phyloP scores from a whole-genome alignment of 495 filamentous ascomycete species.

The Aspergillus wentii region DNA sequence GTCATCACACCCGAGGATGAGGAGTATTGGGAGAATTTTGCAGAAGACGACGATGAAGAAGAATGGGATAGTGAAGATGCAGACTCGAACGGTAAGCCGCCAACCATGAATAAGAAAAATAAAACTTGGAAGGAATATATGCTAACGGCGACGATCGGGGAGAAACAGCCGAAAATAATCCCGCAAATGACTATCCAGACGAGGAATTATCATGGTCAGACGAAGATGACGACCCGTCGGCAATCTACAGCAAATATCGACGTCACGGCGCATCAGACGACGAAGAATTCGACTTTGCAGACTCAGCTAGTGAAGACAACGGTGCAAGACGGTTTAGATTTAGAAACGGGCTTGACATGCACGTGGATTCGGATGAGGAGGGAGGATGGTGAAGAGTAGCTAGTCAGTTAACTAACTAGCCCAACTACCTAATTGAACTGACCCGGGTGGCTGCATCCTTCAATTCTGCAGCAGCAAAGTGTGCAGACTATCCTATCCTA shows the following conservation, averaged over 20 bases:
- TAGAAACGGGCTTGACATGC: slow-evolving; percentile 17
- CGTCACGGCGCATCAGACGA: slow-evolving; percentile 43
- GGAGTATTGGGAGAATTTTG: slow-evolving; percentile 51
- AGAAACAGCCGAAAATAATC: slow-evolving; percentile 59
- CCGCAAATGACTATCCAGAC: slow-evolving; percentile 64
- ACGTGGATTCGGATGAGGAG: slow-evolving; percentile 33
- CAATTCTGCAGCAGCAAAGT: no score
- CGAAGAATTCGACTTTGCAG: slow-evolving; percentile 50
- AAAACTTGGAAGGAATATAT: not conserved
- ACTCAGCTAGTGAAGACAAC: slow-evolving; percentile 42
- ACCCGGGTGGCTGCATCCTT: slow-evolving; percentile 16
- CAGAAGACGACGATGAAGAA: slow-evolving; percentile 50
- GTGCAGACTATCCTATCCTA: no score
- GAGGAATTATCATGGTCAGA: slow-evolving; percentile 57
- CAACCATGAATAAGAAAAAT: not conserved
- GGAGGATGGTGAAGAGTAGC: slow-evolving; percentile 12
- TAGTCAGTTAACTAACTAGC: slow-evolving; percentile 4
- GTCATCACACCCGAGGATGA: slow-evolving; percentile 57
- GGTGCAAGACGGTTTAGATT: slow-evolving; percentile 12
- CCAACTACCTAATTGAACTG: not conserved
- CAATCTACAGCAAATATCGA: slow-evolving; percentile 41
- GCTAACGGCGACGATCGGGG: slow-evolving; percentile 4
- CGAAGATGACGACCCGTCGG: slow-evolving; percentile 46
- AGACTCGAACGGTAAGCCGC: slow-evolving; percentile 53
- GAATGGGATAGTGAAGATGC: slow-evolving; percentile 56